These are phyloP conservation scores for Paxillus rubicundulus DNA, from an alignment of 768 basidiomycete species.

Conservation along the genomic window DNA sequence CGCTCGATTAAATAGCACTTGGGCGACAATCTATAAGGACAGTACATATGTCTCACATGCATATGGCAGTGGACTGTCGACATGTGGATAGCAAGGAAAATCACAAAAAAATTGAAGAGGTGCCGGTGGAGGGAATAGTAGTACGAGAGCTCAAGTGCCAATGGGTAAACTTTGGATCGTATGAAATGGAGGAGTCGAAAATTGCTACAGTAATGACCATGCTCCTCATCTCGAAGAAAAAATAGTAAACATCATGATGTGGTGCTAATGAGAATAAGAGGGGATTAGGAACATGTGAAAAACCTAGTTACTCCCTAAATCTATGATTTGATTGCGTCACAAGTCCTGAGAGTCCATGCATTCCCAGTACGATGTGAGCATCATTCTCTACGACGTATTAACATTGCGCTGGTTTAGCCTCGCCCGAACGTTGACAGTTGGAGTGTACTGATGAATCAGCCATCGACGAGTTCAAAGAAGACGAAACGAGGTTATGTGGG, in stretches of 20 bases:
- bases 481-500: constrained; percentile 43
- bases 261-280: constrained; percentile 13
- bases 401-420: constrained; percentile 9
- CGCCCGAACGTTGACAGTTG: constrained; percentile 5
- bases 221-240: constrained; percentile 4
- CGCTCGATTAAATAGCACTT: constrained; percentile 5
- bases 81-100: not conserved
- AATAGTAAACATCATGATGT: not conserved
- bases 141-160: not conserved
- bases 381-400: constrained; percentile 12
- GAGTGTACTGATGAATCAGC: constrained; percentile 12
- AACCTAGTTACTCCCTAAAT: constrained; percentile 17
- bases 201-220: constrained; percentile 14
- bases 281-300: constrained; percentile 6
- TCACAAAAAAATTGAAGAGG: not conserved
- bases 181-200: constrained; percentile 1
- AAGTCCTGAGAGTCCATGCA: constrained; percentile 17
- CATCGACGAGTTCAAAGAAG: constrained; percentile 41
- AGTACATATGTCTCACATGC: not conserved
- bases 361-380: constrained; percentile 15
- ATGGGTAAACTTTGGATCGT: not conserved
- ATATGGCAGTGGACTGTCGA: not conserved
- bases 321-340: constrained; percentile 16
- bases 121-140: not conserved
- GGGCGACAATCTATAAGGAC: constrained; percentile 3